Conservation (phyloP, 73 alveolate genomes). For the Durusdinium trenchii region DNA sequence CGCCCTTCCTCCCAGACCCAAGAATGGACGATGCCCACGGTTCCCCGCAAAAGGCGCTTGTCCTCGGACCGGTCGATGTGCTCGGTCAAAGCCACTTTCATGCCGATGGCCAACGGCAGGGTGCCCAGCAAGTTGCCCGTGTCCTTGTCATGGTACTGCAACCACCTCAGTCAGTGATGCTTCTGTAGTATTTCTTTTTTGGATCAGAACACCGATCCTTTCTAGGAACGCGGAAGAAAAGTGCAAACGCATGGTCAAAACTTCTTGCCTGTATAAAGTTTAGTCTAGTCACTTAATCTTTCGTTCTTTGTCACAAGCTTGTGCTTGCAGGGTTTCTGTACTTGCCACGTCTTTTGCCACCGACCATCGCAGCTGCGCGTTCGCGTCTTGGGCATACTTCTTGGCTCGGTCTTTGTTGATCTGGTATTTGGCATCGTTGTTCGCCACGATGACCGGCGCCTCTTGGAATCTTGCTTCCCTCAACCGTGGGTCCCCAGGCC, state of each 20-base stretch:
- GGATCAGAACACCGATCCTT: neutral
- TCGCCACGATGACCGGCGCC: conserved; percentile 40
- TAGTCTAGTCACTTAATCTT: conserved; percentile 21
- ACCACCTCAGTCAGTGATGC: neutral
- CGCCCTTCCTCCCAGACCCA: neutral
- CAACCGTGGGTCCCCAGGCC: conserved; percentile 44
- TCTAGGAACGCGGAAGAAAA: neutral
- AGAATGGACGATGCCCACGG: neutral
- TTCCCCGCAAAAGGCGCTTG: neutral
- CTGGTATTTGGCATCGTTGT: conserved; percentile 47
- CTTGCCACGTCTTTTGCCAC: neutral
- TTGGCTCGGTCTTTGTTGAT: conserved; percentile 65
- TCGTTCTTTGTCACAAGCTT: conserved; percentile 14
- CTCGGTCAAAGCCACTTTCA: conserved; percentile 3
- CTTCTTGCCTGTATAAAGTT: neutral
- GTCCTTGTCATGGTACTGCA: conserved; percentile 14
- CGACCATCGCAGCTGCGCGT: conserved; percentile 36
- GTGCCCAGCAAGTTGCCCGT: conserved; percentile 2
- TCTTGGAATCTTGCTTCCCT: neutral
- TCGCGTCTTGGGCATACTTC: neutral
- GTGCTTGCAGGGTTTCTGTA: neutral
- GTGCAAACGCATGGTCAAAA: neutral
- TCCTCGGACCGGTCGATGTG: conserved; percentile 38
- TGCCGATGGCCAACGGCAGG: conserved; percentile 39
- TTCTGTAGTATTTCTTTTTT: neutral